These are phyloP conservation scores for Verticillium zaregamsianum DNA, from an alignment of 2,329 filamentous ascomycete genomes.

Conservation along the genomic window DNA sequence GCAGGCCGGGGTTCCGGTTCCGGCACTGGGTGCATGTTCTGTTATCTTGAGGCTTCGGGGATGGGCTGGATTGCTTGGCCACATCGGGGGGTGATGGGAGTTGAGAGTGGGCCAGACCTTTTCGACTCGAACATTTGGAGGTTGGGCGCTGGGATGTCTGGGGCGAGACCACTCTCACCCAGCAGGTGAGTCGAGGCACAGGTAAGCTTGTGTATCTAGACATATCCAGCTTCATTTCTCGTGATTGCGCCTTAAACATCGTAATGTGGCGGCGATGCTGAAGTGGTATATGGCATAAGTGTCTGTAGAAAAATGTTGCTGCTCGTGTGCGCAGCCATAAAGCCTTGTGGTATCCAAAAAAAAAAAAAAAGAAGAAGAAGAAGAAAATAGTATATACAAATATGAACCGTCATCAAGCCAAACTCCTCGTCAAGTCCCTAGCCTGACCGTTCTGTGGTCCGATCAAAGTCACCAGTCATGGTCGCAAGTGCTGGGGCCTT, in stretches of 20 bases:
- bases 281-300: no score
- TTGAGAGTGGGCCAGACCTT: no score
- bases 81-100: no score
- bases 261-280: no score
- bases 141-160: not conserved
- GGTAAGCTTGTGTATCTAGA: no score
- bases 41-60: not conserved
- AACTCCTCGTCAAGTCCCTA: not conserved
- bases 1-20: not conserved
- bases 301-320: not conserved
- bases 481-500: not conserved
- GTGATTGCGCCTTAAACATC: no score
- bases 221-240: no score
- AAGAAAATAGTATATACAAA: not conserved
- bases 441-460: not conserved
- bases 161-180: no score
- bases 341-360: not conserved
- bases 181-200: no score
- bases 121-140: not conserved
- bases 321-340: not conserved
- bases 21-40: not conserved
- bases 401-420: not conserved
- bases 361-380: no score
- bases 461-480: not conserved
- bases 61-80: not conserved